Base-by-base conservation (phyloP, 1,139 yeast genomes). In the Kurtzmaniella quercitrusa region DNA sequence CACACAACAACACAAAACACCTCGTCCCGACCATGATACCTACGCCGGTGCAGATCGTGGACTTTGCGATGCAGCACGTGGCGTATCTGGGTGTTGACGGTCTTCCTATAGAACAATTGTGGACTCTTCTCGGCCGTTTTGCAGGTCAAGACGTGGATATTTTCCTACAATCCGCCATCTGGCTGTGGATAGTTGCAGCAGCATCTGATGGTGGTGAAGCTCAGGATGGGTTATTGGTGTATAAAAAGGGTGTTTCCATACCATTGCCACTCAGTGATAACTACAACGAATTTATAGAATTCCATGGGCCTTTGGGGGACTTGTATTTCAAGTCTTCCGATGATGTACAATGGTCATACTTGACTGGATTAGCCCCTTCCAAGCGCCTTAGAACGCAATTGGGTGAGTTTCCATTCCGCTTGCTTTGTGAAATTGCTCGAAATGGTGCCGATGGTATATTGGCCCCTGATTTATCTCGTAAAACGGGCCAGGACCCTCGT, bases 401-500 rank as follows among this genome's bases (percentile, higher is more conserved):
- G 38, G 77, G 77, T 1, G 76, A 69, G 11, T 60, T 58, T 42
- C 74, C 76, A 1, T 71, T 68, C 44, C 68, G 68, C 47, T 56
- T 72, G 35, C 49, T 72, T 17, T 63, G 71, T 50, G 76, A 68
- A 38, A 69, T 84, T 41, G 85, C 88, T 0, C 74, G 71, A 46
- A 57, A 74, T 34, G 81, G 80, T 18, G 62, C 68, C 0, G 52
- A 58, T 2, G 93, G 93, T 9, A 75, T 83, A 11, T 71, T 76
- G 45, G 76, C 89, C 0, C 66, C 79, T 26, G 79, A 78, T 22
- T 62, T 84, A 46, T 74, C 80, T 5, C 66, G 67, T 36, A 67
- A 64, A 14, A 78, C 88, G 0, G 76, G 76, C 5, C 93, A 84
- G 59, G 93, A 84, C 53, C 78, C 83, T n/a, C 68, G 91, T 47